These are phyloP conservation scores for Blakeslea trispora DNA, from an alignment of 371 early-diverging fungal genomes.

Conservation along the genomic window DNA sequence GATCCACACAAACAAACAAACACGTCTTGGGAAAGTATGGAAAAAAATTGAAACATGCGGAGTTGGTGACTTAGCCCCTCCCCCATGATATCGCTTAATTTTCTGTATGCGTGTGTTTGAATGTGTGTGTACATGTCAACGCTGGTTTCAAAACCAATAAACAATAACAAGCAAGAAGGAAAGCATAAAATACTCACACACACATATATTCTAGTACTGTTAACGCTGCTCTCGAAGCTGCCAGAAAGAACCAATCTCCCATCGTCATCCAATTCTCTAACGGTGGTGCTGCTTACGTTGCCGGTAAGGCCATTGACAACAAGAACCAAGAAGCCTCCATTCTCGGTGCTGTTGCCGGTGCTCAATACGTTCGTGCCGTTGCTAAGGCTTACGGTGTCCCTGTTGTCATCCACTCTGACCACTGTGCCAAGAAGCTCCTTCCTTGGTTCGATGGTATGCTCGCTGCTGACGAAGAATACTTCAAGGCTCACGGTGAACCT, in stretches of 20 bases:
- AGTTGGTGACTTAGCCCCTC: background rate
- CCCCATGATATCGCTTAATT: background rate
- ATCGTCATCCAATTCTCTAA: constrained; percentile 92
- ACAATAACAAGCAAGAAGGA: background rate
- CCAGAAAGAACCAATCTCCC: constrained; percentile 85
- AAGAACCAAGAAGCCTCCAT: constrained; percentile 85
- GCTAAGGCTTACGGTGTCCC: constrained; percentile 90
- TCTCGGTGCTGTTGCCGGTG: constrained; percentile 87
- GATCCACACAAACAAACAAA: background rate
- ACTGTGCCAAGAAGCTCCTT: constrained; percentile 92
- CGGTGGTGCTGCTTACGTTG: constrained; percentile 87
- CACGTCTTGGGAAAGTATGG: constrained; percentile 1
- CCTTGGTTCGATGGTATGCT: constrained; percentile 95
- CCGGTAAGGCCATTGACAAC: constrained; percentile 89
- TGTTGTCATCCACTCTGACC: constrained; percentile 88
- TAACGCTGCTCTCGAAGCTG: constrained; percentile 91
- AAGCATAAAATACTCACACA: background rate
- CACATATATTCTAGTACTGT: constrained; percentile 57
- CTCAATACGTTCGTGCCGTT: constrained; percentile 82
- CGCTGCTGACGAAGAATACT: constrained; percentile 89
- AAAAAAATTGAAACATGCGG: constrained; percentile 12
- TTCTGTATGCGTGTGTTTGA: constrained; percentile 1
- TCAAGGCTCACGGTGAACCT: constrained; percentile 87
- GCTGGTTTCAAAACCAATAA: no score
- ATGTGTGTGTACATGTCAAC: no score